Evolutionary conservation across 805 yeast species (phyloP).

Genomic region (Candida easanensis): DNA sequence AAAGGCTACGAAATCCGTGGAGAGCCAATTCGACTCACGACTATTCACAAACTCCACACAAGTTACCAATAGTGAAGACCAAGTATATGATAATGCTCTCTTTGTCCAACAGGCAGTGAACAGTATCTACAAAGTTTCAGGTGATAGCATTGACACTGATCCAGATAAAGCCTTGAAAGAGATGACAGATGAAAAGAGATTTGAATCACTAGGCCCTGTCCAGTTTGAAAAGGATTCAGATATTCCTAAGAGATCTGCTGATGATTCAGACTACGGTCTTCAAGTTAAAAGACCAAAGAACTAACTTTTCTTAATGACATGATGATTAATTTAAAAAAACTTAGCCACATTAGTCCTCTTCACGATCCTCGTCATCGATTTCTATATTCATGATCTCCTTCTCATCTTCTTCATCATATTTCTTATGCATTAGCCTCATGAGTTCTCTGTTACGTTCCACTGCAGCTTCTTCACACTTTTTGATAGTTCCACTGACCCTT

Average conservation of each 20-base stretch:
- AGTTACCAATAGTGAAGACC: constrained; percentile 40
- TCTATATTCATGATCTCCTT: constrained; percentile 18
- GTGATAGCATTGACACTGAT: constrained; percentile 18
- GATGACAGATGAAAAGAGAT: constrained; percentile 20
- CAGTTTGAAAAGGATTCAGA: constrained; percentile 37
- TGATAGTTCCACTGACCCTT: constrained; percentile 83
- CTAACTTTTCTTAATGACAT: not conserved
- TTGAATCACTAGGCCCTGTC: constrained; percentile 38
- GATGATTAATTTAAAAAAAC: not conserved
- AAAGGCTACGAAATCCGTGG: constrained; percentile 35
- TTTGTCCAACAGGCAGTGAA: constrained; percentile 53
- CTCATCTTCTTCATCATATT: constrained; percentile 19
- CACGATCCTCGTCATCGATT: constrained; percentile 20
- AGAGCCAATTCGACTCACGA: constrained; percentile 56
- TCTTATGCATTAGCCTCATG: constrained; percentile 18
- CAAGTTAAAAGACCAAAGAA: constrained; percentile 20
- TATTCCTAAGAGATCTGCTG: constrained; percentile 2
- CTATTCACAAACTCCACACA: constrained; percentile 48
- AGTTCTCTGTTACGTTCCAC: constrained; percentile 44
- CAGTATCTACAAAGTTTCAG: constrained; percentile 44
- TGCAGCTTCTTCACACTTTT: constrained; percentile 73
- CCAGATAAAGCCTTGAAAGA: constrained; percentile 18
- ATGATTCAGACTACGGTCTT: constrained; percentile 25
- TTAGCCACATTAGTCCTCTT: constrained; percentile 2
- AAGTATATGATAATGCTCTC: constrained; percentile 56